These are phyloP conservation scores for Mortierella sp. DNA, from an alignment of 371 early-diverging fungal genomes.

Conservation along the genomic window DNA sequence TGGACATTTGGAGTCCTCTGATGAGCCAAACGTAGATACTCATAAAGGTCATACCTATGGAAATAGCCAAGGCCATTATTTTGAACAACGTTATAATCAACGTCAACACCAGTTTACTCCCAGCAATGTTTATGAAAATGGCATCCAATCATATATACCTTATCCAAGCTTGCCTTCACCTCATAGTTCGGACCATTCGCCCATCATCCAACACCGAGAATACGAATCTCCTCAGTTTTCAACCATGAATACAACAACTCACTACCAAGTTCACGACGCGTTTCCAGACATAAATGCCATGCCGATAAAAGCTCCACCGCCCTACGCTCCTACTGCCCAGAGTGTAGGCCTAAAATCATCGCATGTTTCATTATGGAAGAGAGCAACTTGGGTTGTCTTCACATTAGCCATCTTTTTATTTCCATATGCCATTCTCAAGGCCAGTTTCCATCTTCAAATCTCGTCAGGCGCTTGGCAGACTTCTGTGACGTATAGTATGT, in stretches of 20 bases:
- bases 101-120: not conserved
- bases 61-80: constrained; percentile 4
- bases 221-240: constrained; percentile 19
- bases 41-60: not conserved
- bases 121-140: not conserved
- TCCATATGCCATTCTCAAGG: constrained; percentile 37
- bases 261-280: constrained; percentile 11
- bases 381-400: constrained; percentile 30
- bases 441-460: constrained; percentile 46
- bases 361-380: constrained; percentile 44
- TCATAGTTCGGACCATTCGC: constrained; percentile 8
- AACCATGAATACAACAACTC: constrained; percentile 11
- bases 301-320: constrained; percentile 5
- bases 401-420: constrained; percentile 41
- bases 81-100: constrained; percentile 8
- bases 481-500: constrained; percentile 47
- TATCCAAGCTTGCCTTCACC: constrained; percentile 12
- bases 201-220: constrained; percentile 9
- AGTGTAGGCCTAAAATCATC: constrained; percentile 38
- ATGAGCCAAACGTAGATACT: constrained; percentile 5
- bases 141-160: not conserved
- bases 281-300: constrained; percentile 8
- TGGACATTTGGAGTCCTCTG: not conserved
- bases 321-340: constrained; percentile 16
- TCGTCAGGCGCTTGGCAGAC: constrained; percentile 51